phyloP scores from a whole-genome alignment of 108 stramenopile genomes.

The Thalassiosira profunda region DNA sequence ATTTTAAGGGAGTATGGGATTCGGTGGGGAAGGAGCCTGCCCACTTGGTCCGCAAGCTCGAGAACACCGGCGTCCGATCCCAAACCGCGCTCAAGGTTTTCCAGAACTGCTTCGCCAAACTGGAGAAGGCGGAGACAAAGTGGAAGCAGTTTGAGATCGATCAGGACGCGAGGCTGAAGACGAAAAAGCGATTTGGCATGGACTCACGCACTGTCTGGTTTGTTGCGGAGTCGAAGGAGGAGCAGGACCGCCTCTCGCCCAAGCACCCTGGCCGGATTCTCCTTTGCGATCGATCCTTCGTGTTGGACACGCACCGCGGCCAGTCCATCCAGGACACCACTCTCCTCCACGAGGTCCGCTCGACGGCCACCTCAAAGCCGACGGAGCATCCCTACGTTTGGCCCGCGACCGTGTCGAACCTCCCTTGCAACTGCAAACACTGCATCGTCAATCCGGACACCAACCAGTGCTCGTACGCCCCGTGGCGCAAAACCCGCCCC shows the following conservation, averaged over 20 bases:
- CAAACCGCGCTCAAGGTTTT: not conserved
- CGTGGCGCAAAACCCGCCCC: no score
- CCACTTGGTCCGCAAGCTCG: not conserved
- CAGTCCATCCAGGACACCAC: not conserved
- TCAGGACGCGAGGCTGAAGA: slow-evolving; percentile 1
- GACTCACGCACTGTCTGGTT: slow-evolving; percentile 3
- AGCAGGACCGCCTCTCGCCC: not conserved
- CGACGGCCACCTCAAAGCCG: not conserved
- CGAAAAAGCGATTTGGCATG: slow-evolving; percentile 6
- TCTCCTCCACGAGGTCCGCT: slow-evolving; percentile 3
- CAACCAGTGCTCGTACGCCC: no score
- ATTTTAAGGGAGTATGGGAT: slow-evolving; percentile 13
- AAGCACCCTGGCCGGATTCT: slow-evolving; percentile 6
- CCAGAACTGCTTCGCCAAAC: not conserved
- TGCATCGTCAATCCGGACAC: no score
- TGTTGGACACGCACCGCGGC: not conserved
- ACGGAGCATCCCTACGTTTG: not conserved
- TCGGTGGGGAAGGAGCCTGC: slow-evolving; percentile 3
- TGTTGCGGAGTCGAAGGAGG: slow-evolving; percentile 11
- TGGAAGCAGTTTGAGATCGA: not conserved
- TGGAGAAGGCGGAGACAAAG: not conserved
- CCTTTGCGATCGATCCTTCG: slow-evolving; percentile 7
- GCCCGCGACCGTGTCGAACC: not conserved
- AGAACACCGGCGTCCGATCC: not conserved
- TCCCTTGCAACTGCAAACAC: not conserved